These are phyloP conservation scores for Ustilago crameri DNA, from an alignment of 1,284 basidiomycete species.

Conservation along the genomic window DNA sequence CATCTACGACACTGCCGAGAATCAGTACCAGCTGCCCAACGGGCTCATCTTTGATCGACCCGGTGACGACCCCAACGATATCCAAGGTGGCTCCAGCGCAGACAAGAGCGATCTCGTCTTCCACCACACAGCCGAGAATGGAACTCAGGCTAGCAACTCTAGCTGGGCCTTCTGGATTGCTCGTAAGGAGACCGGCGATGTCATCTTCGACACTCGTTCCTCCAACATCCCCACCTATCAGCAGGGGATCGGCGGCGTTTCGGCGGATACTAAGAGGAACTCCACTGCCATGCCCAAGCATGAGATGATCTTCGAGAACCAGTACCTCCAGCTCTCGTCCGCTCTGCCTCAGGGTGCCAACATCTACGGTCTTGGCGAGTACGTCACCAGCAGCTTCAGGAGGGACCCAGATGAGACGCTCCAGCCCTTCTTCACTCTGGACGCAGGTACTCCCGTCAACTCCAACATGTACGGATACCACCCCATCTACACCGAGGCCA, in stretches of 20 bases:
- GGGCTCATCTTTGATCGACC: constrained; percentile 77
- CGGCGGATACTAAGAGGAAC: constrained; percentile 42
- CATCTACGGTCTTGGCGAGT: constrained; percentile 82
- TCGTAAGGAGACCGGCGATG: constrained; percentile 71
- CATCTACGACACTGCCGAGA: constrained; percentile 74
- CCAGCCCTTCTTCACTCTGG: constrained; percentile 77
- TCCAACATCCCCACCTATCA: constrained; percentile 54
- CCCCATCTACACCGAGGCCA: constrained; percentile 77
- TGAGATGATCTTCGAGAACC: constrained; percentile 74
- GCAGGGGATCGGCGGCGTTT: constrained; percentile 34
- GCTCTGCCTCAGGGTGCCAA: constrained; percentile 72
- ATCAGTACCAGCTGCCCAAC: constrained; percentile 76
- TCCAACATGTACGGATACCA: constrained; percentile 76
- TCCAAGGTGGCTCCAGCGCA: constrained; percentile 34
- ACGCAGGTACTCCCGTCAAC: constrained; percentile 66
- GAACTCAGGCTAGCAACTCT: constrained; percentile 66
- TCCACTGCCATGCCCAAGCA: constrained; percentile 58
- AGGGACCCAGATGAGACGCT: constrained; percentile 75
- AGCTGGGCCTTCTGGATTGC: constrained; percentile 82
- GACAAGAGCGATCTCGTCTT: constrained; percentile 70
- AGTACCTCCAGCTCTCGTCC: constrained; percentile 75
- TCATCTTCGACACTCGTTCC: constrained; percentile 79
- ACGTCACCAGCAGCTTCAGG: constrained; percentile 75
- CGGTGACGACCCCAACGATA: constrained; percentile 38
- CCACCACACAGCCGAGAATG: constrained; percentile 73